Conservation (phyloP, 352 stramenopile genomes). For the Phytophthora meadii region DNA sequence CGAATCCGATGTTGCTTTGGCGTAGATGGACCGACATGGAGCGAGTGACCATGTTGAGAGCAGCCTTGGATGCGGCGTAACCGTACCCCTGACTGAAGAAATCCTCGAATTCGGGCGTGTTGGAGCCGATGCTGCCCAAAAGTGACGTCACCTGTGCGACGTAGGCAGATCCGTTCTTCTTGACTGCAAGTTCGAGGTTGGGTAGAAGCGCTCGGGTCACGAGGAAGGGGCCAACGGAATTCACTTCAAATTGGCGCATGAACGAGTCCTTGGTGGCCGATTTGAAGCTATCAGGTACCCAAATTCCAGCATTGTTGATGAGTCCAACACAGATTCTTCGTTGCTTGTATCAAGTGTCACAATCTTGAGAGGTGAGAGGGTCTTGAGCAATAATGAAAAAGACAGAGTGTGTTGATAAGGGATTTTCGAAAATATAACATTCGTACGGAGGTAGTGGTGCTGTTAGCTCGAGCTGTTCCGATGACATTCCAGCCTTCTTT, state of each 20-base stretch:
- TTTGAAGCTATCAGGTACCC: background rate
- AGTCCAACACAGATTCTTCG: background rate
- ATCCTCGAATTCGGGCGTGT: background rate
- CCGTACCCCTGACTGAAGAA: background rate
- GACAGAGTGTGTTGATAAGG: background rate
- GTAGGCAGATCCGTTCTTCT: background rate
- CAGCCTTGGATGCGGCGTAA: background rate
- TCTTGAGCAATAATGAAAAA: background rate
- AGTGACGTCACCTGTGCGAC: background rate
- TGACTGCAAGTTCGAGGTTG: background rate
- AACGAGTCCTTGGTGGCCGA: background rate
- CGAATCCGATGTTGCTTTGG: constrained; percentile 1
- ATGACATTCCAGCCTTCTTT: constrained; percentile 4
- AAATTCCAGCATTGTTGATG: constrained; percentile 8
- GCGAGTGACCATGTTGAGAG: constrained; percentile 4
- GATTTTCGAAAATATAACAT: no score
- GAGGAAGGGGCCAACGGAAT: background rate
- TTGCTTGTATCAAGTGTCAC: background rate
- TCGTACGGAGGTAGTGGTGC: background rate
- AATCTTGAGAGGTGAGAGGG: constrained; percentile 4
- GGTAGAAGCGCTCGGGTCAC: background rate
- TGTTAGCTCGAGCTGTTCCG: constrained; percentile 1
- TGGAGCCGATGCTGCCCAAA: background rate
- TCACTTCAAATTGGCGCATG: constrained; percentile 8
- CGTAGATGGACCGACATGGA: background rate